These are phyloP conservation scores for Peronospora destructor DNA, from an alignment of 352 stramenopile genomes.

Conservation along the genomic window DNA sequence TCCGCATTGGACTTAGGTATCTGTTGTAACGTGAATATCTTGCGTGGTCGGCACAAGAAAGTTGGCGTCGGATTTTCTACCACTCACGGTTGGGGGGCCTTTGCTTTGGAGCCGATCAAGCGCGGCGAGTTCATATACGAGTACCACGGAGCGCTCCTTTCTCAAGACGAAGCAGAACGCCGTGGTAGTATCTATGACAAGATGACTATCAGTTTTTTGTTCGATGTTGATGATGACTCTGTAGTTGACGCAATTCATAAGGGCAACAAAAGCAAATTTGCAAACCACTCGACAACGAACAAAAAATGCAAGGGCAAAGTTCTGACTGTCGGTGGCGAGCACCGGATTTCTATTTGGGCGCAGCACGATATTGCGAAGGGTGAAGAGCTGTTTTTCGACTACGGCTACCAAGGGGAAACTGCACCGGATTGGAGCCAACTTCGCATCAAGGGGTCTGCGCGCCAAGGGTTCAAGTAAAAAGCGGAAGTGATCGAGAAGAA, in stretches of 20 bases:
- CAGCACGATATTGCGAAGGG: constrained; percentile 81
- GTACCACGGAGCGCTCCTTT: constrained; percentile 56
- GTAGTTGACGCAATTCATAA: constrained; percentile 88
- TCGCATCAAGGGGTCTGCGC: constrained; percentile 33
- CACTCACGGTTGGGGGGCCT: constrained; percentile 60
- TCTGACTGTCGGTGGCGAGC: constrained; percentile 75
- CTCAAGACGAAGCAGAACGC: constrained; percentile 63
- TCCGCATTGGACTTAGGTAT: constrained; percentile 46
- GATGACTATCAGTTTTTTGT: constrained; percentile 85
- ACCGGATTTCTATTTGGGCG: constrained; percentile 90
- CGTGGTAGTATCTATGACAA: constrained; percentile 84
- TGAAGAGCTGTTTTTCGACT: constrained; percentile 67
- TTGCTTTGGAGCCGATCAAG: constrained; percentile 55
- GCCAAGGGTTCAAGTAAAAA: constrained; percentile 19
- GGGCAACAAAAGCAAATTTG: constrained; percentile 91
- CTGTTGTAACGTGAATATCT: constrained; percentile 65
- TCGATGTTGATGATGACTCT: constrained; percentile 86
- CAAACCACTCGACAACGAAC: constrained; percentile 60
- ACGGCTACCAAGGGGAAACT: constrained; percentile 54
- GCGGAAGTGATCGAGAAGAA: constrained; percentile 19
- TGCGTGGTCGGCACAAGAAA: constrained; percentile 52
- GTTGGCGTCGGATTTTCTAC: constrained; percentile 51
- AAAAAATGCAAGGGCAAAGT: constrained; percentile 83
- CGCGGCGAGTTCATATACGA: constrained; percentile 66
- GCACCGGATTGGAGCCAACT: constrained; percentile 61